These are phyloP conservation scores for Cantharellus anzutake DNA, from an alignment of 768 basidiomycete species.

Conservation along the genomic window DNA sequence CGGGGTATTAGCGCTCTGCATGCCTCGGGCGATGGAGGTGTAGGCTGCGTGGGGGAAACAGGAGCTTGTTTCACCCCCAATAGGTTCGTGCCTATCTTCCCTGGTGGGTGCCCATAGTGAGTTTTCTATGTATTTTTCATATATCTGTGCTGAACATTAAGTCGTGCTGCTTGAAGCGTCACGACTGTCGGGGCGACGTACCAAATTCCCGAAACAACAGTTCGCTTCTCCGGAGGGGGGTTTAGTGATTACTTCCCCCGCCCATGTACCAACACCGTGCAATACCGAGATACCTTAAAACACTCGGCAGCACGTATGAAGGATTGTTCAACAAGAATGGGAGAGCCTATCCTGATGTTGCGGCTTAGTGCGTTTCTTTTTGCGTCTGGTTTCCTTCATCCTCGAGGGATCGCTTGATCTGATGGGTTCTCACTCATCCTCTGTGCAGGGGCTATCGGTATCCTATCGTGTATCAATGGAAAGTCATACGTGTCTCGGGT, in stretches of 20 bases:
- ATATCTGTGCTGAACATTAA: too few species aligned
- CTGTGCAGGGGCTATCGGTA: too few species aligned
- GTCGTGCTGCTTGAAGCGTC: background rate
- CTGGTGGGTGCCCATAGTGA: slow-evolving; percentile 1
- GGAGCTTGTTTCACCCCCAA: background rate
- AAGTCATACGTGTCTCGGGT: too few species aligned
- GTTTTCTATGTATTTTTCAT: too few species aligned
- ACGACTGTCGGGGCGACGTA: slow-evolving; percentile 2
- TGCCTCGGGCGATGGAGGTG: slow-evolving; percentile 1
- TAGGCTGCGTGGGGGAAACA: too few species aligned
- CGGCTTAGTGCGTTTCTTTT: too few species aligned
- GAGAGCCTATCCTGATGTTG: too few species aligned
- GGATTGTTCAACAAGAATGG: background rate
- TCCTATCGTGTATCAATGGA: too few species aligned
- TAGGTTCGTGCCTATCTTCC: slow-evolving; percentile 4
- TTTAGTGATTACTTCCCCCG: slow-evolving; percentile 5
- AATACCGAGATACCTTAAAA: background rate
- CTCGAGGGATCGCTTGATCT: too few species aligned
- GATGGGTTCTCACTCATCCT: too few species aligned
- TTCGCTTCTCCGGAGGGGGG: slow-evolving; percentile 3
- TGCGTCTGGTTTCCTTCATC: too few species aligned
- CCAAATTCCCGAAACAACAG: slow-evolving; percentile 4
- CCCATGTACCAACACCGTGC: background rate
- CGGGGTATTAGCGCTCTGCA: slow-evolving; percentile 4
- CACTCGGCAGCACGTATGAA: background rate